Evolutionary conservation across 345 rosid species (phyloP).

Genomic region (Passiflora organensis): DNA sequence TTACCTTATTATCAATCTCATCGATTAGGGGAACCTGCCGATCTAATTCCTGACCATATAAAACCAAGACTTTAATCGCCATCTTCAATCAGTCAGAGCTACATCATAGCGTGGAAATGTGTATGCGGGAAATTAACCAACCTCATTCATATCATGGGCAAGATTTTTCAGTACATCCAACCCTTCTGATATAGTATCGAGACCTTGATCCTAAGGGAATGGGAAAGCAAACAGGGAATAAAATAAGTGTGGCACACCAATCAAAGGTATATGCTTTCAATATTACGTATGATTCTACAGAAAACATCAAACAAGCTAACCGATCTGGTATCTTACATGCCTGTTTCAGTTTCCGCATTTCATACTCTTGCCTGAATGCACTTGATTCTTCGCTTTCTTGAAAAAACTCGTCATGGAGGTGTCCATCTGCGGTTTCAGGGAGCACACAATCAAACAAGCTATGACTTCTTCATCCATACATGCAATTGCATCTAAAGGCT

Average conservation of each 20-base stretch:
- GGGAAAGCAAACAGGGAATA: neutral
- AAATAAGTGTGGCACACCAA: neutral
- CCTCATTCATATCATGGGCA: constrained; percentile 78
- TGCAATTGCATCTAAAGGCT: too few species aligned
- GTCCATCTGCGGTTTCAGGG: constrained; percentile 34
- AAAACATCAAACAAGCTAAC: constrained; percentile 1
- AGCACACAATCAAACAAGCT: neutral
- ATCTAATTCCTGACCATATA: constrained; percentile 57
- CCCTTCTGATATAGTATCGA: constrained; percentile 52
- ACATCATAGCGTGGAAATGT: constrained; percentile 1
- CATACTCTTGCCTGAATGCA: constrained; percentile 69
- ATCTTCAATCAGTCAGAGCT: neutral
- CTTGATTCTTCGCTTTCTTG: constrained; percentile 60
- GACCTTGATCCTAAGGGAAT: constrained; percentile 48
- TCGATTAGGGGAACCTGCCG: constrained; percentile 77
- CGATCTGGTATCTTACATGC: constrained; percentile 38
- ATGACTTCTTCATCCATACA: too few species aligned
- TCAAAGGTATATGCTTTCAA: constrained; percentile 1
- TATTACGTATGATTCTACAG: neutral
- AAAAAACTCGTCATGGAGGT: constrained; percentile 43
- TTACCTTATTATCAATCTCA: constrained; percentile 78
- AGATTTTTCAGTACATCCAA: constrained; percentile 38
- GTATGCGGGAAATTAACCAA: constrained; percentile 13
- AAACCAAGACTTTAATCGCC: constrained; percentile 4
- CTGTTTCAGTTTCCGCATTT: constrained; percentile 78